A percentile compares a stretch with the other conserved stretches of the same genome.
Conservation (phyloP, 2,329 filamentous ascomycete genomes). For the Alternaria sp. region DNA sequence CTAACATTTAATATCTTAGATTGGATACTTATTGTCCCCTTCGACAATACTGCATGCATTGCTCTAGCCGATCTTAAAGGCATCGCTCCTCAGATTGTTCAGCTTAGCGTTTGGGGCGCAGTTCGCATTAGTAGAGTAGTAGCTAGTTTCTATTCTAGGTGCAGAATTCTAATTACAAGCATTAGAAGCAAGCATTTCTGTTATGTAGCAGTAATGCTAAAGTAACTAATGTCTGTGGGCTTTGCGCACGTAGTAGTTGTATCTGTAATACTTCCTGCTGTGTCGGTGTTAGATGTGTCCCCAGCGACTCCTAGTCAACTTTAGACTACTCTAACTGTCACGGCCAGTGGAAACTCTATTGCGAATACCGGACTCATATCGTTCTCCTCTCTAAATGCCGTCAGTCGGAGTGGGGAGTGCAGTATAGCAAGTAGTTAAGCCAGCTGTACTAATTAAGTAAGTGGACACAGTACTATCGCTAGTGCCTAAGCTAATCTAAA, state of each 20-base stretch:
- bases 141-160: conserved; percentile 54
- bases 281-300: conserved; percentile 10
- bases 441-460: conserved; percentile 4
- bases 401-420: conserved; percentile 7
- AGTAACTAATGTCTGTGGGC: background rate
- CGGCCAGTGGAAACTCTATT: conserved; percentile 1
- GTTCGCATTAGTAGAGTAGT: conserved; percentile 50
- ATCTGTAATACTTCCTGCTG: conserved; percentile 5
- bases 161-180: conserved; percentile 49
- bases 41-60: conserved; percentile 45
- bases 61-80: conserved; percentile 55
- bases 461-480: conserved; percentile 13
- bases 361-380: background rate
- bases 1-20: conserved; percentile 13
- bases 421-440: conserved; percentile 6
- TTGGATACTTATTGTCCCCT: conserved; percentile 34
- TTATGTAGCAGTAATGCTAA: background rate
- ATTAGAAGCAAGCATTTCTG: conserved; percentile 16
- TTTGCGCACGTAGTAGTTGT: conserved; percentile 9
- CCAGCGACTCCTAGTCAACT: conserved; percentile 7
- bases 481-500: conserved; percentile 47
- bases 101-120: conserved; percentile 48
- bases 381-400: background rate
- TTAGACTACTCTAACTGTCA: conserved; percentile 3
- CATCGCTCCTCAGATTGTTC: conserved; percentile 28